Percentiles rank a stretch among this genome's conserved stretches.
phyloP scores from a whole-genome alignment of 75 land plant genomes.

The Cunninghamia lanceolata region DNA sequence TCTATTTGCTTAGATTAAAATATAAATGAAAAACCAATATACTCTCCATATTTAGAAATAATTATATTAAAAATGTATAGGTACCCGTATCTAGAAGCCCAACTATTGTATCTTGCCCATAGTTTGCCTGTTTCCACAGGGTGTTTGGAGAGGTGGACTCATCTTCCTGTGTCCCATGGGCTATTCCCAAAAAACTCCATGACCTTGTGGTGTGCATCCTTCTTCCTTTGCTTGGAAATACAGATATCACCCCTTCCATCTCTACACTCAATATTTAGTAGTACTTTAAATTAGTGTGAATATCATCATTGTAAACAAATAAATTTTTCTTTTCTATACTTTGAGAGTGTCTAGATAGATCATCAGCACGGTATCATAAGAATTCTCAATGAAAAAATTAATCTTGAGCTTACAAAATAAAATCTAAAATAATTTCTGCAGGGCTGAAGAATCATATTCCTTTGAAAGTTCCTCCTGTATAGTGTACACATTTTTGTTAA shows the following conservation, averaged over 20 bases:
- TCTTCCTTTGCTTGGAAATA: constrained; percentile 35
- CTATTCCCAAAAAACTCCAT: constrained; percentile 65
- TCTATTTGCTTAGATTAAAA: background rate
- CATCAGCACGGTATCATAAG: background rate
- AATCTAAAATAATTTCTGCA: too few relatives aligned
- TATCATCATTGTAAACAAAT: background rate
- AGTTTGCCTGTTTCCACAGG: constrained; percentile 29
- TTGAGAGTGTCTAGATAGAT: background rate
- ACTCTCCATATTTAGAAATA: background rate
- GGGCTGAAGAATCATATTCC: too few relatives aligned
- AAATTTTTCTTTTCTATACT: background rate
- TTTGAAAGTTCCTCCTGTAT: too few relatives aligned
- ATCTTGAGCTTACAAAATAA: too few relatives aligned
- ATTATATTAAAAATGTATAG: background rate
- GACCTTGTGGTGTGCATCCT: constrained; percentile 51
- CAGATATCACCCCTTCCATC: constrained; percentile 57
- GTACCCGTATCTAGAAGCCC: constrained; percentile 62
- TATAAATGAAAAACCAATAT: background rate
- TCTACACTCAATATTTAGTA: constrained; percentile 19
- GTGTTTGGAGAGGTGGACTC: background rate
- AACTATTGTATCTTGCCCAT: constrained; percentile 56
- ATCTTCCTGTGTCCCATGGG: background rate
- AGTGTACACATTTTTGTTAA: too few relatives aligned
- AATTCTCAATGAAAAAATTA: background rate
- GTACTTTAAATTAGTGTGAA: background rate